Conservation (phyloP, 768 basidiomycete genomes). For the Boletus speciosus region DNA sequence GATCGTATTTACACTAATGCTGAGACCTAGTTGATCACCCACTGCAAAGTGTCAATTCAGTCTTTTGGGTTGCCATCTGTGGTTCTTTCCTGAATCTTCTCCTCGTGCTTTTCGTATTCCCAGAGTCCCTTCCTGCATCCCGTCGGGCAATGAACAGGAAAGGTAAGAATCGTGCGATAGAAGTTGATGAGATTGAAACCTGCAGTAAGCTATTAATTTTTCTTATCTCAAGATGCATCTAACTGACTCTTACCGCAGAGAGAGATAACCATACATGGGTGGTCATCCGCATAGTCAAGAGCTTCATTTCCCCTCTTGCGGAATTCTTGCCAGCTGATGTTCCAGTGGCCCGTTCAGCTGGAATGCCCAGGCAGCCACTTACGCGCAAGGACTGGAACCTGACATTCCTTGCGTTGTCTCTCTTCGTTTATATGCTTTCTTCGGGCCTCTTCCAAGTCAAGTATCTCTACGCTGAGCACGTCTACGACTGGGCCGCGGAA, state of each 20-base stretch:
- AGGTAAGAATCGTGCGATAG: conserved; percentile 28
- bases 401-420: conserved; percentile 57
- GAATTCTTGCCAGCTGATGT: conserved; percentile 62
- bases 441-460: conserved; percentile 73
- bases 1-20: conserved; percentile 6
- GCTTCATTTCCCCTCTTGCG: conserved; percentile 60
- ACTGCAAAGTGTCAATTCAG: conserved; percentile 40
- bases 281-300: conserved; percentile 31
- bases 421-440: conserved; percentile 65
- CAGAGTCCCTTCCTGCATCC: conserved; percentile 47
- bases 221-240: background rate
- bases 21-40: conserved; percentile 27
- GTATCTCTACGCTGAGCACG: conserved; percentile 73
- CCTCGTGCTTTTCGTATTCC: conserved; percentile 57
- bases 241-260: background rate
- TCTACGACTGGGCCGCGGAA: conserved; percentile 65
- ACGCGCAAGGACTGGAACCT: conserved; percentile 69
- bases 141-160: conserved; percentile 27
- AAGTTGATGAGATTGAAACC: conserved; percentile 2
- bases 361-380: conserved; percentile 60
- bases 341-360: conserved; percentile 39
- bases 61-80: conserved; percentile 52
- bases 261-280: conserved; percentile 7
- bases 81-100: conserved; percentile 49
- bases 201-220: conserved; percentile 9